Evolutionary conservation across 2,329 filamentous ascomycete genomes (phyloP), one percentile per base, ranked within the genome.

Genomic region (Stagonosporopsis vannaccii): DNA sequence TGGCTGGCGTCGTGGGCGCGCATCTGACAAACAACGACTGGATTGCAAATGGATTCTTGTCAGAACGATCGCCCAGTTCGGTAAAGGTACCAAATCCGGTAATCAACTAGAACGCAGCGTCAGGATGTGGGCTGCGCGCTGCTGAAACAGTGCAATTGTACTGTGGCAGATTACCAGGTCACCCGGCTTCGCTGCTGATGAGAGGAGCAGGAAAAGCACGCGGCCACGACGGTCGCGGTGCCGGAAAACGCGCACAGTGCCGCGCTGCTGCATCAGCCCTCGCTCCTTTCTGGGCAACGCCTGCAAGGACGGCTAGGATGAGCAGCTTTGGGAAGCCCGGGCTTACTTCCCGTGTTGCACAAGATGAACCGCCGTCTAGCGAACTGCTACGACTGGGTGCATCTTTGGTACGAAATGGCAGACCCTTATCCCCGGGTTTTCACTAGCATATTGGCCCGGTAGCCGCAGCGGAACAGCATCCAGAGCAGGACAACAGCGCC

Each of bases 41-140:
- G 57, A 60, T 68, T 66, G 59, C 61, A 65, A 66, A 68, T 66
- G 49, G 57, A 48, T 59, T 65, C 57, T 61, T 46, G 63, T 66
- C 60, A 68, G 48, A 36, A 30, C 26, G 35, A 48, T 44, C 52
- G 19, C 50, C 56, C 47, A 58, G 50, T 51, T 6, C 50, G 56
- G 43, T 25, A 37, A 46, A 17, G 26, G 40, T 45, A 30, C 49
- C 45, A n/a, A 26, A 60, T 42, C 13, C 32, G 44, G 57, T 44
- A 60, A 58, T 44, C 15, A 23, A 49, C 55, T 58, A 58, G 55
- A 58, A 58, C 35, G 40, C 49, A 49, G 28, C 35, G 43, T 53
- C 36, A 50, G 40, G 40, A 53, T 45, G 55, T 49, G 42, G 35
- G 42, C 20, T 28, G 42, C 23, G 28, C 32, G 30, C 37, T 44